phyloP scores from a whole-genome alignment of 139 green algal genomes.

The Coccomyxa sp. region DNA sequence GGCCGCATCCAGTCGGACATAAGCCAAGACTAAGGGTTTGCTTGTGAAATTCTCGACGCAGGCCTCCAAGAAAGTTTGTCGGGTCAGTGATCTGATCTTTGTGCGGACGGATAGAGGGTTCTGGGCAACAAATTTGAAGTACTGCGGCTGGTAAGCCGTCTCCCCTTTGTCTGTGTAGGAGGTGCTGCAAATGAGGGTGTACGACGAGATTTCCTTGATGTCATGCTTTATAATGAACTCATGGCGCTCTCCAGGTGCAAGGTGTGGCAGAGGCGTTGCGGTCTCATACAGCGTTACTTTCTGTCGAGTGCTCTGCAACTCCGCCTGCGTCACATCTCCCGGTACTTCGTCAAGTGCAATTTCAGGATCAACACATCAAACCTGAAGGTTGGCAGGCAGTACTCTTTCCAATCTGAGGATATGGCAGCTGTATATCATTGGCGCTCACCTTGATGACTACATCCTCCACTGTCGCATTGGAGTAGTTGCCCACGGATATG shows the following conservation, averaged over 20 bases:
- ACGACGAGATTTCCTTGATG: constrained; percentile 28
- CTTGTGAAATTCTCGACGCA: constrained; percentile 69
- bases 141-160: constrained; percentile 44
- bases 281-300: constrained; percentile 35
- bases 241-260: constrained; percentile 42
- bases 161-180: constrained; percentile 38
- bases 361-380: not conserved
- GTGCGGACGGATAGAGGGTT: constrained; percentile 65
- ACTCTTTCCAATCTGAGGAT: not conserved
- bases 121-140: constrained; percentile 54
- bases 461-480: constrained; percentile 1
- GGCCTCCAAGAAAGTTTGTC: constrained; percentile 58
- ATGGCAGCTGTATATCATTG: too few relatives aligned
- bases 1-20: constrained; percentile 50
- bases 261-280: constrained; percentile 12
- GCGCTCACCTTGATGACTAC: constrained; percentile 23
- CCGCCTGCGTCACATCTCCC: constrained; percentile 16
- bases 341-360: too few relatives aligned
- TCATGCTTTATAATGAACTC: constrained; percentile 58
- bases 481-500: constrained; percentile 29
- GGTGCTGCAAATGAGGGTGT: constrained; percentile 53
- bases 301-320: constrained; percentile 33
- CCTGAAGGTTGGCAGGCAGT: not conserved
- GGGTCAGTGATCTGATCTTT: constrained; percentile 34
- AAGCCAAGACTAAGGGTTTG: constrained; percentile 52